Evolutionary conservation across 768 basidiomycete species (phyloP).

Genomic region (Gelatoporia subvermispora): DNA sequence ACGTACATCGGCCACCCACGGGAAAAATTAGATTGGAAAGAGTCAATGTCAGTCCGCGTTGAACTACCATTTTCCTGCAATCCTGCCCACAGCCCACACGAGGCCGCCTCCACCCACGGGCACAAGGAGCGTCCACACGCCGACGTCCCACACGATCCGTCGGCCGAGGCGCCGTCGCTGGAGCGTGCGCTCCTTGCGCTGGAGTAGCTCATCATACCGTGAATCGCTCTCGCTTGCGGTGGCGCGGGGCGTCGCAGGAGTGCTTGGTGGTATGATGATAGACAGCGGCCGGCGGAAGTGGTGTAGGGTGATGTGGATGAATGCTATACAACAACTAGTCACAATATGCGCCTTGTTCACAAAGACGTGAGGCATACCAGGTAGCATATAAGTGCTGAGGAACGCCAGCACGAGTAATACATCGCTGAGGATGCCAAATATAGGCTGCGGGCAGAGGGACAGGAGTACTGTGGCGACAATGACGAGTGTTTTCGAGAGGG

Average conservation of each 20-base stretch:
- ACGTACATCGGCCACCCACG: too few relatives aligned
- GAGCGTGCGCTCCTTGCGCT: slow-evolving; percentile 80
- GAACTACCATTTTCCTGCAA: slow-evolving; percentile 48
- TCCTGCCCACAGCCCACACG: slow-evolving; percentile 52
- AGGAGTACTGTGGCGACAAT: slow-evolving; percentile 39
- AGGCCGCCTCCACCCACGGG: slow-evolving; percentile 53
- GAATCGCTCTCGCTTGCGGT: slow-evolving; percentile 24
- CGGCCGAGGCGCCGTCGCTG: slow-evolving; percentile 69
- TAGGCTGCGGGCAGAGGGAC: slow-evolving; percentile 38
- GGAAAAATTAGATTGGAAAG: too few relatives aligned
- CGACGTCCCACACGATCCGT: slow-evolving; percentile 79
- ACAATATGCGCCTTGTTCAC: not conserved
- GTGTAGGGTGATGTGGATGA: slow-evolving; percentile 78
- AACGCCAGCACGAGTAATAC: slow-evolving; percentile 47
- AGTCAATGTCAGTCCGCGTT: too few relatives aligned
- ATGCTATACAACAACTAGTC: slow-evolving; percentile 32
- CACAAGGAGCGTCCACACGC: slow-evolving; percentile 69
- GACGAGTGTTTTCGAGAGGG: slow-evolving; percentile 41
- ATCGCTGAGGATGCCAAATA: slow-evolving; percentile 41
- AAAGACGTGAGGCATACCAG: slow-evolving; percentile 36
- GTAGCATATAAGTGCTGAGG: slow-evolving; percentile 55
- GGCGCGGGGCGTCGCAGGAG: slow-evolving; percentile 20
- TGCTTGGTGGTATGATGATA: slow-evolving; percentile 66
- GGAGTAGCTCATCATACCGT: slow-evolving; percentile 64
- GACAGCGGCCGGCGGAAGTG: slow-evolving; percentile 80